phyloP scores from a whole-genome alignment of 305 asterid species.

The Andrographis paniculata region DNA sequence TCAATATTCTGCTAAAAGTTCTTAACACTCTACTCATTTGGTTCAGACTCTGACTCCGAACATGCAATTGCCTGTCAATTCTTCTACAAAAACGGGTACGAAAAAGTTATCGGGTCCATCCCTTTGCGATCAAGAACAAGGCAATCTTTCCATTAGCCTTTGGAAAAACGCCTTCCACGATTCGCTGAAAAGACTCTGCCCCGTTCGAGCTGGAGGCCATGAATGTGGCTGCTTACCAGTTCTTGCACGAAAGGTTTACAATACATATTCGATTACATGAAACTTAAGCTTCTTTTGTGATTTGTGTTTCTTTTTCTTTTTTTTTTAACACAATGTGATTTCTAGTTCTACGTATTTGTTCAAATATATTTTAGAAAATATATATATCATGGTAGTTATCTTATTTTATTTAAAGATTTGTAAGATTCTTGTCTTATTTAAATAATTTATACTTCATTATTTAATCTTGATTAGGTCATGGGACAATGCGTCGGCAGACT shows the following conservation, averaged over 20 bases:
- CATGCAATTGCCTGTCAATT: conserved; percentile 71
- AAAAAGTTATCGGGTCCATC: conserved; percentile 57
- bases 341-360: too few species aligned
- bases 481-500: conserved; percentile 83
- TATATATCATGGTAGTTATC: too few species aligned
- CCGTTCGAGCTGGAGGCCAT: conserved; percentile 83
- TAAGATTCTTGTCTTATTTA: too few species aligned
- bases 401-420: too few species aligned
- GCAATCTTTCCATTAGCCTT: conserved; percentile 63
- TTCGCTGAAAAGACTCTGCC: conserved; percentile 79
- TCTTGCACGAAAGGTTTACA: conserved; percentile 64
- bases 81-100: conserved; percentile 28
- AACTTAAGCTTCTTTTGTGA: too few species aligned
- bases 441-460: too few species aligned
- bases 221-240: conserved; percentile 97
- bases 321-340: too few species aligned
- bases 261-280: too few species aligned
- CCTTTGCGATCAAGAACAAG: conserved; percentile 73
- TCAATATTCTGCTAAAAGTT: neutral
- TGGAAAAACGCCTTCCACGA: conserved; percentile 86
- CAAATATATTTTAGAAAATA: too few species aligned
- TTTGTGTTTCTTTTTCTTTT: too few species aligned
- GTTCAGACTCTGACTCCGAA: conserved; percentile 80
- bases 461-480: conserved; percentile 50
- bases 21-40: neutral